Conservation (phyloP, 2,329 filamentous ascomycete genomes). For the Alternaria solani region DNA sequence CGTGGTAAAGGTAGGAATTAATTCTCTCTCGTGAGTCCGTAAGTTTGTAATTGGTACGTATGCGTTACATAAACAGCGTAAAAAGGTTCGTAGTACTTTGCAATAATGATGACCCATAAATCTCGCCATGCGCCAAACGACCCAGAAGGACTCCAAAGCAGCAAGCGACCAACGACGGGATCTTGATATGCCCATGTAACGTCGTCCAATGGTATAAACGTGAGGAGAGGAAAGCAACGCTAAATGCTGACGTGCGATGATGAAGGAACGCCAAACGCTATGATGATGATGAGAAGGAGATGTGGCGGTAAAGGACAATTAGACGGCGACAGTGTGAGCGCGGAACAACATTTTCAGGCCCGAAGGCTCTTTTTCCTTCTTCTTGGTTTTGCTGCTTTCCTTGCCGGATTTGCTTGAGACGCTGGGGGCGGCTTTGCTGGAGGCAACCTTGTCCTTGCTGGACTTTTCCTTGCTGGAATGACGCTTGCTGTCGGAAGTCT, state of each 20-base stretch:
- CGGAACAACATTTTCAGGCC: constrained; percentile 55
- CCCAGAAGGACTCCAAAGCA: constrained; percentile 10
- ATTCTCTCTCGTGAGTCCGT: background rate
- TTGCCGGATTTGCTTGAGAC: constrained; percentile 32
- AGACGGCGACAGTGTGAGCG: constrained; percentile 36
- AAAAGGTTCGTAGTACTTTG: constrained; percentile 3
- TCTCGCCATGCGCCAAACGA: constrained; percentile 7
- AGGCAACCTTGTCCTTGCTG: constrained; percentile 5
- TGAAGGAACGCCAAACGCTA: constrained; percentile 23
- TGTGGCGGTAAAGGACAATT: background rate
- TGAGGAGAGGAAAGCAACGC: constrained; percentile 15
- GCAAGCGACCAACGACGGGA: constrained; percentile 7
- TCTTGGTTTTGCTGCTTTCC: constrained; percentile 36
- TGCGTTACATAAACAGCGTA: constrained; percentile 7
- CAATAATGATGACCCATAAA: constrained; percentile 2
- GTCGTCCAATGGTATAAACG: constrained; percentile 21
- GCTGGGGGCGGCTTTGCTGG: constrained; percentile 8
- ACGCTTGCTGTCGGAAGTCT: constrained; percentile 16
- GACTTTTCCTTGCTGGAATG: constrained; percentile 10
- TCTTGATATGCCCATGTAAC: constrained; percentile 11
- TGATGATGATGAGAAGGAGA: constrained; percentile 15
- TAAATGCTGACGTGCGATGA: constrained; percentile 20
- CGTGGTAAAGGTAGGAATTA: background rate
- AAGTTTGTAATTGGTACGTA: constrained; percentile 7
- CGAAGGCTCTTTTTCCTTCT: constrained; percentile 54